Percentiles rank a stretch among this genome's conserved stretches.
These are phyloP conservation scores for Perkinsus marinus DNA, from an alignment of 169 alveolate species.

Conservation along the genomic window DNA sequence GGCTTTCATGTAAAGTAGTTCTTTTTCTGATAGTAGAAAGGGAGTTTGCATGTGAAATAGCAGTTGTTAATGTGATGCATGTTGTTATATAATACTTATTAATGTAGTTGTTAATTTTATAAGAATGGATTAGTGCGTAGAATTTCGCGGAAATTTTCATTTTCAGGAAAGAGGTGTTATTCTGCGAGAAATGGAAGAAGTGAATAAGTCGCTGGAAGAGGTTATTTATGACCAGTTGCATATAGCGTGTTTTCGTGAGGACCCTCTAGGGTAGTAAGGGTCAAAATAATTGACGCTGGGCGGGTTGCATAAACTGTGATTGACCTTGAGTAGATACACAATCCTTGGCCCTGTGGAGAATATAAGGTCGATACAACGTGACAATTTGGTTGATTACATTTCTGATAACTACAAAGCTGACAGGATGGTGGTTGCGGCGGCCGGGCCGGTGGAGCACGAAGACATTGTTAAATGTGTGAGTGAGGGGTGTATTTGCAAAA, in stretches of 20 bases:
- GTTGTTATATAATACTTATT: too few species aligned
- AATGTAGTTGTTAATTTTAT: too few species aligned
- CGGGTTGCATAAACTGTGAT: too few species aligned
- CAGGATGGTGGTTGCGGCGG: slow-evolving; percentile 44
- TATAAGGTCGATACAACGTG: slow-evolving; percentile 57
- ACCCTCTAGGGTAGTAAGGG: slow-evolving; percentile 7
- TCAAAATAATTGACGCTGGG: too few species aligned
- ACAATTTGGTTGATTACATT: slow-evolving; percentile 72
- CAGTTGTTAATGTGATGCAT: too few species aligned
- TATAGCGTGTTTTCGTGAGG: slow-evolving; percentile 29
- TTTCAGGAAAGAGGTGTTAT: slow-evolving; percentile 79
- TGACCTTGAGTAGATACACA: slow-evolving; percentile 83
- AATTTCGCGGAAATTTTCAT: too few species aligned
- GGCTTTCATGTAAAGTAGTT: too few species aligned
- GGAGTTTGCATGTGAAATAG: too few species aligned
- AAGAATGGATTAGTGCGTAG: too few species aligned
- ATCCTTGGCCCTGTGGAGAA: slow-evolving; percentile 72
- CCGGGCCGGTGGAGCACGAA: slow-evolving; percentile 15
- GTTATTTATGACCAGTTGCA: slow-evolving; percentile 78
- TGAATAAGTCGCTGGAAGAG: slow-evolving; percentile 76
- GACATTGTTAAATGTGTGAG: background rate
- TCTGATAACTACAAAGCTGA: slow-evolving; percentile 73
- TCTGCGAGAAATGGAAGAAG: slow-evolving; percentile 84
- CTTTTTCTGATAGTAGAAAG: too few species aligned
- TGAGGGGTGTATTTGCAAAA: too few species aligned